Base-by-base conservation (phyloP, 1,284 basidiomycete species). In the Boletus calvinii region DNA sequence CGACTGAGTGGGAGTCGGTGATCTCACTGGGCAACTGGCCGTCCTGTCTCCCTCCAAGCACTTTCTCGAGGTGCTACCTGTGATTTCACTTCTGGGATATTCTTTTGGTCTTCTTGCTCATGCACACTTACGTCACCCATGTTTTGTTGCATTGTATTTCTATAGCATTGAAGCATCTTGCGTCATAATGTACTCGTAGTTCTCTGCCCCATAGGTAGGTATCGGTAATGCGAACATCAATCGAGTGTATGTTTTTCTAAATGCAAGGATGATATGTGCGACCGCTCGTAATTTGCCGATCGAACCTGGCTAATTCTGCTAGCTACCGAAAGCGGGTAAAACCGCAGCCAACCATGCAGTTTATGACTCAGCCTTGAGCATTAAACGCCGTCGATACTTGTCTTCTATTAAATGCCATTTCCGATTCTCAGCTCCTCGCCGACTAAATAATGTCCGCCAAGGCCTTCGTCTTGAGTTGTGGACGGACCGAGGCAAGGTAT, bases 1-100 rank as follows among this genome's bases (percentile, higher is more conserved):
- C 78, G 4, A 67, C 72, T 17, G 79, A 83, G 49, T 90, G 88
- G 87, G 87, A 91, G 63, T 65, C 57, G n/a, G 72, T 78, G 20
- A 74, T 91, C 46, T 65, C 75, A 10, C 74, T 71, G 30, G 80
- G 79, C 12, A 79, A 83, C 54, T 92, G 89, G 89, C 87, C 90
- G 2, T 85, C 80, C 56, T 76, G 77, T 50, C 78, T 92, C 44
- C 88, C 90, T 32, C 89, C 90, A 0, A 83, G 81, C 64, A 82
- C 81, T 7, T 91, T 86, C 68, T 89, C 89, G 45, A 80, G 87
- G 59, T 90, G 87, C 68, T 90, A 90, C 65, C 67, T 80, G 47
- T 89, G 55, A 67, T 41, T 43, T 48, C 52, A 31, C 29, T 31
- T 36, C 45, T 17, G 39, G 37, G 37, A 40, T 24, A 36, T n/a